Base-by-base conservation (phyloP, 2,329 filamentous ascomycete genomes). In the Colletotrichum brevisporum region DNA sequence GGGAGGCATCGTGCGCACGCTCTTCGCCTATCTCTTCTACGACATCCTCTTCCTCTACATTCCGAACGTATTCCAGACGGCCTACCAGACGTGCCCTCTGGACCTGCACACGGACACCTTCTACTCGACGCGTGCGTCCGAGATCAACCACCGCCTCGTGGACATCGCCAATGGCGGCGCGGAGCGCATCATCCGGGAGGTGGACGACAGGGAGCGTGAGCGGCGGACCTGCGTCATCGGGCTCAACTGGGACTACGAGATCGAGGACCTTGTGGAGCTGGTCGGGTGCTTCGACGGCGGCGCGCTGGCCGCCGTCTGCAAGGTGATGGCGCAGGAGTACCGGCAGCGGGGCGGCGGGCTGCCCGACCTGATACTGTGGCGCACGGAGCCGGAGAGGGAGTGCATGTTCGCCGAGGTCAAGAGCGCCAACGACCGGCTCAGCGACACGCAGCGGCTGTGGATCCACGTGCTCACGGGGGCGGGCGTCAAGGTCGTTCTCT, bases 301-400 rank as follows among this genome's bases (percentile, higher is more conserved):
- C 70, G 94, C 93, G 1, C 83, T 99, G 69, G 93, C 93, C 6
- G 90, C 90, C 0, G 86, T 98, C 36, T 98, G 96, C 82, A 96
- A 95, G 80, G 94, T 98, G 48, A 90, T 98, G 87, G 95, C 94
- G 48, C 95, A 99, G 81, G 96, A 99, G 79, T 99, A 99, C 80
- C 89, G 90, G 72, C 91, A 94, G 74, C 85, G 96, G 57, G 94
- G 93, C 4, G 92, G 94, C 16, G 96, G 96, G 0, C 91, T 99
- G 70, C 96, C 96, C 4, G 96, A 99, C 84, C 82, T 99, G 71
- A 92, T 99, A 72, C 86, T 99, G 2, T 99, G 96, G 96, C 89
- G 90, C 74, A 75, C 73, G 41, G 72, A 75, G 59, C 71, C 75
- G 4, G 72, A 76, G 67, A 78, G 74, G 53, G 75, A 92, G 77